phyloP scores from a whole-genome alignment of 2,329 filamentous ascomycete genomes.

The Colletotrichum noveboracense region DNA sequence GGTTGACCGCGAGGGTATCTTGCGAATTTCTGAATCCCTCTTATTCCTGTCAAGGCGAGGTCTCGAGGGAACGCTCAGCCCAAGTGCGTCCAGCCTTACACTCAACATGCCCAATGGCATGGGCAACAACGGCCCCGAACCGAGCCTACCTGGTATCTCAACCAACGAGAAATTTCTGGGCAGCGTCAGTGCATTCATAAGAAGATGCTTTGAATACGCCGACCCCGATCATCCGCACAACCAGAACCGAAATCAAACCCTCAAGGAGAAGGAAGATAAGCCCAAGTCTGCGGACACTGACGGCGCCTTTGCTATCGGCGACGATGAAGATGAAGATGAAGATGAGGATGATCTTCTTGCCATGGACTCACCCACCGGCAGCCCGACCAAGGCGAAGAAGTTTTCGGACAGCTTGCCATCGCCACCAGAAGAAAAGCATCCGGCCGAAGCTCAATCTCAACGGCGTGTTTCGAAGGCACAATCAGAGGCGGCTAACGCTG shows the following conservation, averaged over 20 bases:
- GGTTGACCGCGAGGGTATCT: constrained; percentile 92
- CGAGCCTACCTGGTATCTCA: constrained; percentile 56
- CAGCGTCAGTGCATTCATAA: constrained; percentile 94
- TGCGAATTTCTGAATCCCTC: constrained; percentile 92
- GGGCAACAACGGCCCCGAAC: constrained; percentile 37
- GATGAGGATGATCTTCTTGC: constrained; percentile 69
- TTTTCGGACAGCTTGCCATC: constrained; percentile 24
- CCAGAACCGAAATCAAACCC: constrained; percentile 59
- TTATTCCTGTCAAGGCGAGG: constrained; percentile 91
- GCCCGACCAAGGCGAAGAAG: constrained; percentile 47
- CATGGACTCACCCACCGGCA: constrained; percentile 54
- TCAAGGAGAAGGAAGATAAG: constrained; percentile 33
- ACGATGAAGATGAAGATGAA: constrained; percentile 72
- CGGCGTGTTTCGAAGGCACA: constrained; percentile 65
- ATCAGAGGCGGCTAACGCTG: constrained; percentile 82
- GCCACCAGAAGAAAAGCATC: constrained; percentile 20
- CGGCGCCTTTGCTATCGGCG: constrained; percentile 75
- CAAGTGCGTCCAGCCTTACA: constrained; percentile 64
- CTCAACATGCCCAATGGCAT: constrained; percentile 56
- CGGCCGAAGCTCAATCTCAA: constrained; percentile 22
- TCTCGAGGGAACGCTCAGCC: constrained; percentile 74
- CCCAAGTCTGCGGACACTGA: constrained; percentile 32
- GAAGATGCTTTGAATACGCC: constrained; percentile 96
- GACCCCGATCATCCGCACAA: constrained; percentile 83
- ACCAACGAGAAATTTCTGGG: constrained; percentile 89